Evolutionary conservation across 768 basidiomycete species (phyloP).

Genomic region (Strobilomyces confusus): DNA sequence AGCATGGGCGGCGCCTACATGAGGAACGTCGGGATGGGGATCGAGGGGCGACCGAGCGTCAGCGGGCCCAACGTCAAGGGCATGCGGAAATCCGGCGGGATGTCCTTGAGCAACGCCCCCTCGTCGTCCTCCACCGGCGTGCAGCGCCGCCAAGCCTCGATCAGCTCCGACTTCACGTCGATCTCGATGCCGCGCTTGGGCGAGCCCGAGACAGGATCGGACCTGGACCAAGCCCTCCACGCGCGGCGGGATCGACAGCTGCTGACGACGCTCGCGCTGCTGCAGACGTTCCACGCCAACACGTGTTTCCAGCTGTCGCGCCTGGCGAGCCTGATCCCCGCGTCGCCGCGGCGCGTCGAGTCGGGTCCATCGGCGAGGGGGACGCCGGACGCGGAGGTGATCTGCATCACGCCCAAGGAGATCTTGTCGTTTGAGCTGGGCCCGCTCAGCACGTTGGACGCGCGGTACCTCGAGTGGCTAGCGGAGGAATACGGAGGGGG

Average conservation of each 20-base stretch:
- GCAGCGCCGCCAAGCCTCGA: conserved; percentile 31
- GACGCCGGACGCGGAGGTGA: conserved; percentile 19
- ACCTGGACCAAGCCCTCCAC: conserved; percentile 6
- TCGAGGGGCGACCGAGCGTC: conserved; percentile 54
- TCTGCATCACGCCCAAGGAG: conserved; percentile 59
- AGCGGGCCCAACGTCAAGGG: conserved; percentile 32
- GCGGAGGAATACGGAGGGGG: conserved; percentile 59
- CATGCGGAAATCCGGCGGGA: conserved; percentile 43
- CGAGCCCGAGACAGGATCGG: conserved; percentile 4
- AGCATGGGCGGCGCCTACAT: conserved; percentile 41
- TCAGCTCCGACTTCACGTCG: conserved; percentile 22
- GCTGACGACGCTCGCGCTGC: conserved; percentile 51
- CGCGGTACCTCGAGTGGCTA: conserved; percentile 76
- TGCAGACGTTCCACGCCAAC: conserved; percentile 68
- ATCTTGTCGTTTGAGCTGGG: conserved; percentile 68
- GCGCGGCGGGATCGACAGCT: conserved; percentile 36
- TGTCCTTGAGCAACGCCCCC: conserved; percentile 38
- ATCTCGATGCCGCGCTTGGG: conserved; percentile 30
- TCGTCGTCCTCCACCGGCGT: conserved; percentile 26
- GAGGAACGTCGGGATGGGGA: conserved; percentile 63
- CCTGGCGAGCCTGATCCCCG: conserved; percentile 28
- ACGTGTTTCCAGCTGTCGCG: conserved; percentile 55
- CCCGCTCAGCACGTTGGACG: conserved; percentile 66
- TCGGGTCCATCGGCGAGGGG: background rate
- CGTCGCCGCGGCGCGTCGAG: background rate